phyloP scores from a whole-genome alignment of 2,329 filamentous ascomycete genomes.

The Calycina marina region DNA sequence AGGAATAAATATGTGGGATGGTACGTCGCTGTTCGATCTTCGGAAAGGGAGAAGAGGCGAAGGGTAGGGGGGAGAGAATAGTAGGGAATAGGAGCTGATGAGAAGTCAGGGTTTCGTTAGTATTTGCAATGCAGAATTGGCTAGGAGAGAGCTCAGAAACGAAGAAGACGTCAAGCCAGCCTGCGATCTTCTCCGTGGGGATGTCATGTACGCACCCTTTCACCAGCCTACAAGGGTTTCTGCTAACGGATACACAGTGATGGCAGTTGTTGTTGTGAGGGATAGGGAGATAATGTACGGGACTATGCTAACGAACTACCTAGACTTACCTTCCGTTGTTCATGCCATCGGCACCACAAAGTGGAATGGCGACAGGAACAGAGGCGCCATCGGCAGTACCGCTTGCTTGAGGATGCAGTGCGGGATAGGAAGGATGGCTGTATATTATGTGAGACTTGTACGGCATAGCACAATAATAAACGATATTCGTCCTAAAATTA shows the following conservation, averaged over 20 bases:
- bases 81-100: slow-evolving; percentile 6
- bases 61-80: no score
- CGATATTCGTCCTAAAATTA: no score
- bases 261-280: slow-evolving; percentile 27
- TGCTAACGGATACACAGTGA: slow-evolving; percentile 12
- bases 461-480: no score
- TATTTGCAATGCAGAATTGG: slow-evolving; percentile 65
- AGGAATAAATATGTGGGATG: slow-evolving; percentile 69
- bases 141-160: slow-evolving; percentile 58
- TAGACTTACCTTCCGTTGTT: slow-evolving; percentile 51
- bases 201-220: slow-evolving; percentile 52
- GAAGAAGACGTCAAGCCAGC: slow-evolving; percentile 50
- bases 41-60: not conserved
- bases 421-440: no score
- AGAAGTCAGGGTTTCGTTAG: slow-evolving; percentile 50
- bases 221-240: slow-evolving; percentile 3
- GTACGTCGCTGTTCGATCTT: slow-evolving; percentile 25
- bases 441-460: no score
- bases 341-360: slow-evolving; percentile 35
- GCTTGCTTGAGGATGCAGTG: no score
- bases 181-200: slow-evolving; percentile 58
- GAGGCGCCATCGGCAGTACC: slow-evolving; percentile 33
- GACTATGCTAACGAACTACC: not conserved
- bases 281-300: slow-evolving; percentile 4
- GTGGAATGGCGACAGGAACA: slow-evolving; percentile 26